Conservation (phyloP, 2,329 filamentous ascomycete species). For the Monosporascus sp. region DNA sequence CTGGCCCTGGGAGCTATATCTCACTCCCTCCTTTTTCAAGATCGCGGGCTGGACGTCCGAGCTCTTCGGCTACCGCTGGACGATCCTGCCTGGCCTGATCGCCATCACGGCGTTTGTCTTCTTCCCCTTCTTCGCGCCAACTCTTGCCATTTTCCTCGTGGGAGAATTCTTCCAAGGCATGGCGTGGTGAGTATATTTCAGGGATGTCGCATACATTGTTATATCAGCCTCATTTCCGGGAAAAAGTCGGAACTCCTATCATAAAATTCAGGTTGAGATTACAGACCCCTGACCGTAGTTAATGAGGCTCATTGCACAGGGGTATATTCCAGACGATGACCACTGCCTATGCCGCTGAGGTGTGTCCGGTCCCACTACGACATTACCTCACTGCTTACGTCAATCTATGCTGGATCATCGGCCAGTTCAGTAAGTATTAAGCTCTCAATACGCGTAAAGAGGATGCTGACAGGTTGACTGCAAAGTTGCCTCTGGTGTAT, state of each 20-base stretch:
- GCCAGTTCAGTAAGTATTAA: slow-evolving; percentile 26
- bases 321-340: slow-evolving; percentile 27
- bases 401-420: slow-evolving; percentile 28
- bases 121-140: slow-evolving; percentile 34
- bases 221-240: too few species aligned
- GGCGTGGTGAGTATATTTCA: slow-evolving; percentile 21
- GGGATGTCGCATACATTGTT: too few species aligned
- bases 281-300: too few species aligned
- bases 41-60: slow-evolving; percentile 39
- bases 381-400: slow-evolving; percentile 25
- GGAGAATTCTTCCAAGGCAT: slow-evolving; percentile 37
- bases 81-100: slow-evolving; percentile 33
- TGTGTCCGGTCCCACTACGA: slow-evolving; percentile 22
- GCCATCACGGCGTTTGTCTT: slow-evolving; percentile 35
- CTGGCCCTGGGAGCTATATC: background rate
- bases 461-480: background rate
- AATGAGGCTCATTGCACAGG: background rate
- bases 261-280: too few species aligned
- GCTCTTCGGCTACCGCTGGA: slow-evolving; percentile 34
- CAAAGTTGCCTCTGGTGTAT: slow-evolving; percentile 25
- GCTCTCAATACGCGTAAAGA: background rate
- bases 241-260: too few species aligned
- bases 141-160: slow-evolving; percentile 29
- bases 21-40: slow-evolving; percentile 6
- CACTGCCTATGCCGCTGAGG: slow-evolving; percentile 23